Evolutionary conservation across 2,329 filamentous ascomycete species (phyloP).

Genomic region (Cladosporium sp.): DNA sequence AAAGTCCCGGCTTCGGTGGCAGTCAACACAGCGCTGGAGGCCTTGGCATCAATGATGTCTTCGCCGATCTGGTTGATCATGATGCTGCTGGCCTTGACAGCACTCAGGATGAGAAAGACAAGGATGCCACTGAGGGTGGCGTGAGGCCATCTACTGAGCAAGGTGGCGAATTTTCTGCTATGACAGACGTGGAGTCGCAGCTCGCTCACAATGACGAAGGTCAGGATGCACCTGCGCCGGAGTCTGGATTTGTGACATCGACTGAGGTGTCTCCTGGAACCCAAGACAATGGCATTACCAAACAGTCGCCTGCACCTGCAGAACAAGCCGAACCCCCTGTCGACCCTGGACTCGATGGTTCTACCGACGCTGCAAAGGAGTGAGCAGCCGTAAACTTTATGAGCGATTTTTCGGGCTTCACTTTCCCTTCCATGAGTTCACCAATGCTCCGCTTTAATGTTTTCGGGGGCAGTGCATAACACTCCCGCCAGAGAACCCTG

Average conservation of each 20-base stretch:
- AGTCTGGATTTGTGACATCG: neutral
- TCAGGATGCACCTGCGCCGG: neutral
- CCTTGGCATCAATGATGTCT: slow-evolving; percentile 36
- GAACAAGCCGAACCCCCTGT: neutral
- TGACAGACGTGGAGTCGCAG: neutral
- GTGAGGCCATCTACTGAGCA: slow-evolving; percentile 1
- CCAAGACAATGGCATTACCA: neutral
- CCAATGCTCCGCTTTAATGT: no score
- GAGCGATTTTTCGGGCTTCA: neutral
- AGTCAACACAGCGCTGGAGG: slow-evolving; percentile 33
- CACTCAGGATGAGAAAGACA: slow-evolving; percentile 21
- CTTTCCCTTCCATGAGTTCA: neutral
- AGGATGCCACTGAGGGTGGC: neutral
- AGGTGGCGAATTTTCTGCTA: neutral
- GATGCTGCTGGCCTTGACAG: slow-evolving; percentile 30
- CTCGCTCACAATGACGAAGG: neutral
- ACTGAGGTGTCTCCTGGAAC: neutral
- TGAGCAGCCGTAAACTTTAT: neutral
- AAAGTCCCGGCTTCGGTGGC: slow-evolving; percentile 35
- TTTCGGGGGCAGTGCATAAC: no score
- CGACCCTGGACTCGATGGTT: neutral
- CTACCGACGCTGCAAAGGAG: neutral
- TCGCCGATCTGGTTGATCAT: slow-evolving; percentile 38
- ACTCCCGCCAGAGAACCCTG: no score
- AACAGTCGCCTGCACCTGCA: neutral